Evolutionary conservation across 768 basidiomycete genomes (phyloP).

Genomic region (Lentinula boryana): DNA sequence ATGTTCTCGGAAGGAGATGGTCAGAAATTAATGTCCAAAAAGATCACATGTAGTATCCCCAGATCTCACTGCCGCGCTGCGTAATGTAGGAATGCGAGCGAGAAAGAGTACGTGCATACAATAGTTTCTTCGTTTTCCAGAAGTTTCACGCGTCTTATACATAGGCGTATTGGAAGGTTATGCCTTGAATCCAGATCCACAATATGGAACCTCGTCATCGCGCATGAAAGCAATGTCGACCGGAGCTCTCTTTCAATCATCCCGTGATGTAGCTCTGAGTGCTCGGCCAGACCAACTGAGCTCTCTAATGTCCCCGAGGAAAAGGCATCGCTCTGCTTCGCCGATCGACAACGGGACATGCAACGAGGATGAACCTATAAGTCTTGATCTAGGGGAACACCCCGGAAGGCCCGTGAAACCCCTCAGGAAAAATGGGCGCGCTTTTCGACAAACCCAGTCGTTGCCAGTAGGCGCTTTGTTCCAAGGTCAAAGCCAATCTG

Average conservation of each 20-base stretch:
- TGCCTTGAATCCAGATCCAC: constrained; percentile 17
- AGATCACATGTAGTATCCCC: constrained; percentile 29
- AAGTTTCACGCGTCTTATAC: constrained; percentile 13
- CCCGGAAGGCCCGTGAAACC: constrained; percentile 33
- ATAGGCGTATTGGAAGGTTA: constrained; percentile 63
- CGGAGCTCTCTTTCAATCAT: constrained; percentile 43
- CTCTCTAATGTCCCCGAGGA: constrained; percentile 18
- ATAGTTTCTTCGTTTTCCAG: constrained; percentile 9
- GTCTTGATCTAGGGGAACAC: constrained; percentile 18
- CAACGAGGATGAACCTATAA: constrained; percentile 15
- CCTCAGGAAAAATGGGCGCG: constrained; percentile 27
- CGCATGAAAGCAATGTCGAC: constrained; percentile 34
- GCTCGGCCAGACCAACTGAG: background rate
- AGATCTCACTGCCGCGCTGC: constrained; percentile 49
- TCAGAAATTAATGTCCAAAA: constrained; percentile 8
- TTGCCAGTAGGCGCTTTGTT: constrained; percentile 23
- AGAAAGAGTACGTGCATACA: constrained; percentile 46
- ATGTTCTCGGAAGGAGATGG: constrained; percentile 11
- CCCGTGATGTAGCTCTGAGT: constrained; percentile 37
- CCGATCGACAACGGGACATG: constrained; percentile 7
- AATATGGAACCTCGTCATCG: constrained; percentile 19
- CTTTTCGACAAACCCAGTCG: constrained; percentile 29
- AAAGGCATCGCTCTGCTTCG: constrained; percentile 32
- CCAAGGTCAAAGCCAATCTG: background rate
- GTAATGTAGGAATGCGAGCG: constrained; percentile 50